phyloP scores from a whole-genome alignment of 179 eudicot genomes.

The Corrigiola litoralis region DNA sequence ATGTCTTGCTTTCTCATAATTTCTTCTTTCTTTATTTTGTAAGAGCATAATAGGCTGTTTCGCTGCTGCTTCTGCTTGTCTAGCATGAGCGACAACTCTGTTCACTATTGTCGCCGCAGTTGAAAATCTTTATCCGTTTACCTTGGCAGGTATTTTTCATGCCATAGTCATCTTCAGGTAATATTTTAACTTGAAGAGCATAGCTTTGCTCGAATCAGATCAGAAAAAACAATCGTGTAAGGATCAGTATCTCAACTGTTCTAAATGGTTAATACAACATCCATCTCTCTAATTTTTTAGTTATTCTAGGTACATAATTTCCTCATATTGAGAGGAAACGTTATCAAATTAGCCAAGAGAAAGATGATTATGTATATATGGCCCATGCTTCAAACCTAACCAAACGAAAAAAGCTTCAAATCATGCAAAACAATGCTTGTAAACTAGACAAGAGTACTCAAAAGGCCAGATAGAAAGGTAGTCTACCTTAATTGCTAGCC shows the following conservation, averaged over 20 bases:
- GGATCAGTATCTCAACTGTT: background rate
- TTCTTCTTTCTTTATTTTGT: too few relatives aligned
- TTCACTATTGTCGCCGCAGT: too few relatives aligned
- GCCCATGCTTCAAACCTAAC: conserved; percentile 31
- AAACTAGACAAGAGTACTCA: conserved; percentile 22
- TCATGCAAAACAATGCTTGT: conserved; percentile 25
- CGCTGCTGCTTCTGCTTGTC: too few relatives aligned
- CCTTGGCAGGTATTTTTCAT: background rate
- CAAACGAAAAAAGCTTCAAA: conserved; percentile 1
- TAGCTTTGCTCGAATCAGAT: background rate
- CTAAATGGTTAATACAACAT: too few relatives aligned
- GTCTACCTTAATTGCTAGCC: background rate
- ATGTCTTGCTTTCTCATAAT: too few relatives aligned
- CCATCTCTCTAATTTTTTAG: background rate
- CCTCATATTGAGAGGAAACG: background rate
- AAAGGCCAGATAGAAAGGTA: background rate
- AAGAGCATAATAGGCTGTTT: background rate
- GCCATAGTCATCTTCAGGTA: background rate
- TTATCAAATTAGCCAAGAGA: conserved; percentile 3
- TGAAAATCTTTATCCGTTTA: too few relatives aligned
- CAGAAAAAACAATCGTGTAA: background rate
- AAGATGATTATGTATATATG: conserved; percentile 2
- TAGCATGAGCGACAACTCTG: too few relatives aligned
- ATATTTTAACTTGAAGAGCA: too few relatives aligned
- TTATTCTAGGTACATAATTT: background rate